phyloP scores from a whole-genome alignment of 306 rosid species.

The Casuarina glauca region DNA sequence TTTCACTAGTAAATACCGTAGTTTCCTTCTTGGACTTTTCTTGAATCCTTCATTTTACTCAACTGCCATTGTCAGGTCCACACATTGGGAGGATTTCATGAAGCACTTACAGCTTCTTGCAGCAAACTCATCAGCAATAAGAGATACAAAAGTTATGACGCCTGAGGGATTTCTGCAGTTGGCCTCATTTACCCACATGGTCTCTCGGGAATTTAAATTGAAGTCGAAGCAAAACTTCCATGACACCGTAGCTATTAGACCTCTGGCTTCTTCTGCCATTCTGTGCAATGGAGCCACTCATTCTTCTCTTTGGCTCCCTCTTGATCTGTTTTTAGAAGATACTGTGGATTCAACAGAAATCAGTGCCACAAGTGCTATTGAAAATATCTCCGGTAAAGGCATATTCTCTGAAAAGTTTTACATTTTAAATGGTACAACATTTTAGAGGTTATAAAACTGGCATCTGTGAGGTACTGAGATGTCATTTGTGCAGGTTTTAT shows the following conservation, averaged over 20 bases:
- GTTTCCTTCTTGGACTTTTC: slow-evolving; percentile 3
- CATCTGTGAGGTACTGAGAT: slow-evolving; percentile 2
- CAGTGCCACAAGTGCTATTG: slow-evolving; percentile 81
- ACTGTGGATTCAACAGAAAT: slow-evolving; percentile 94
- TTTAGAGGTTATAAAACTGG: slow-evolving; percentile 6
- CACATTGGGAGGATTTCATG: slow-evolving; percentile 70
- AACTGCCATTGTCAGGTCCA: slow-evolving; percentile 56
- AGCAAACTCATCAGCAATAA: slow-evolving; percentile 63
- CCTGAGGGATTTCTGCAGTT: slow-evolving; percentile 63
- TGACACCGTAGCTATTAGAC: slow-evolving; percentile 64
- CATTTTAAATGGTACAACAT: slow-evolving; percentile 4
- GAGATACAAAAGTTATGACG: slow-evolving; percentile 57
- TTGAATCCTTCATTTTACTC: background rate
- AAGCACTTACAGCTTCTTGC: slow-evolving; percentile 62
- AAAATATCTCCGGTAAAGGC: slow-evolving; percentile 63
- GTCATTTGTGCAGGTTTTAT: slow-evolving; percentile 56
- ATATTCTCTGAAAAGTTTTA: slow-evolving; percentile 11
- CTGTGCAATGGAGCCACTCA: slow-evolving; percentile 65
- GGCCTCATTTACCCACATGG: slow-evolving; percentile 46
- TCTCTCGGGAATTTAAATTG: slow-evolving; percentile 58
- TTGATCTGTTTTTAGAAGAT: slow-evolving; percentile 88
- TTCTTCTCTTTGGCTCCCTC: slow-evolving; percentile 93
- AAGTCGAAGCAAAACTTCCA: slow-evolving; percentile 64
- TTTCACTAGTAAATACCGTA: slow-evolving; percentile 10
- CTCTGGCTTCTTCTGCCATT: slow-evolving; percentile 71